Base-by-base conservation (phyloP, 2,329 filamentous ascomycete species). In the Boeremia exigua region DNA sequence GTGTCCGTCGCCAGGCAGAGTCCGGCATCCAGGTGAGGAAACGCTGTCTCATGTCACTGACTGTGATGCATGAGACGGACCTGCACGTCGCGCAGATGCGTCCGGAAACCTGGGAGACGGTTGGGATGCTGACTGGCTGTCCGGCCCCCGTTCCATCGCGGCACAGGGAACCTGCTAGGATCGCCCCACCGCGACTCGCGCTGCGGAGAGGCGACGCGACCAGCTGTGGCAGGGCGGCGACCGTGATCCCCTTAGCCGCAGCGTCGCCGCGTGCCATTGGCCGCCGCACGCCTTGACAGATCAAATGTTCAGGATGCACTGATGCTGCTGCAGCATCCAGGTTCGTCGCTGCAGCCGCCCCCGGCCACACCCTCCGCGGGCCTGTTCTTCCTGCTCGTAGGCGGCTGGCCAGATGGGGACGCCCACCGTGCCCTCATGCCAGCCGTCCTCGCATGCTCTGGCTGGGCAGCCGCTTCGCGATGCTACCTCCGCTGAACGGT, bases 101-200 rank as follows among this genome's bases (percentile, higher is more conserved):
- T 58, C 66, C 66, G 66, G 52, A 65, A 63, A 53, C 66, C 66
- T 61, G 66, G 66, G 48, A 66, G 58, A 54, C 50, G 65, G 65
- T 46, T 58, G 48, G 54, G 55, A 53, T 58, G 40, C 61, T 63
- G 63, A 63, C 51, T 63, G 61, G 56, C 47, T 34, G 27, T 46
- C 30, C 46, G 33, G 34, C 27, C 51, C 49, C 52, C 47, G 36
- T 50, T 27, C 38, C 47, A 50, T 46, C 32, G 53, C 53, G 53
- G 53, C 48, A 51, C 37, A 50, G 47, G 53, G 47, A 49, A 47
- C 48, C 33, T 45, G 40, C 48, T 11, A 43, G 37, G 42, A 56
- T 51, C 53, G 53, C 46, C 53, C 53, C 47, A 47, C 53, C 45
- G 38, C 53, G 32, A 47, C 47, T 56, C 42, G 53, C 53, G 39